Evolutionary conservation across 176 grass and related monocot species (phyloP), one percentile per base, ranked within the genome.

Genomic region (barley (Hordeum vulgare)): DNA sequence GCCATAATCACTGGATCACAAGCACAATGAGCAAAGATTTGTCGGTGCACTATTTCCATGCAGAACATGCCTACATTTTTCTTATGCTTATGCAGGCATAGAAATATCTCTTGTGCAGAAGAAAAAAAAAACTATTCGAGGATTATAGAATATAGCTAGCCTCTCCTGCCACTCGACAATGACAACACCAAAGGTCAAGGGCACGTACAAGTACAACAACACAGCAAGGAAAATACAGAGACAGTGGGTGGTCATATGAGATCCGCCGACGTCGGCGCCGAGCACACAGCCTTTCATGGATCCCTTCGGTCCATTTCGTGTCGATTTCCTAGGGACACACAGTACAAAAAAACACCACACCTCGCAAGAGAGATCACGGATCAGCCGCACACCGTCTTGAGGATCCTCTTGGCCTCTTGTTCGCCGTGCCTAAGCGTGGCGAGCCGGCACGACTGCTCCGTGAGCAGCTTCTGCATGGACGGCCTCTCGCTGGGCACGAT

Each of bases 371-470:
- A 57, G 21, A 60, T 15, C 62, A 17, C 47, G 47, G 72, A 51
- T 87, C 85, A 92, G 42, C 80, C 74, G 9, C 93, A 98, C 63
- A 77, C 37, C 51, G 83, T 34, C 78, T 45, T 80, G 18, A 83
- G 85, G 65, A 26, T 37, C 59, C 76, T 72, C 88, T 76, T 89
- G 42, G 78, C 72, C 76, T 80, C 78, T 35, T 61, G 35, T 7
- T 24, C 68, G 1, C 80, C 83, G 21, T 79, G 79, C 75, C 88
- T 83, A 17, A 99, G 81, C 68, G 61, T 24, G 7, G 90, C 85
- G 25, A 99, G 58, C 81, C 93, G 80, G 81, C 93, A 96, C 45
- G 97, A 99, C 74, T 96, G 93, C 74, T 87, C 81, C 93, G 81
- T 99, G 35, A 99, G 81, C 60, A 99, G 34, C 79, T 47, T 78